Evolutionary conservation across 805 yeast species (phyloP).

Genomic region (Ogataea siamensis): DNA sequence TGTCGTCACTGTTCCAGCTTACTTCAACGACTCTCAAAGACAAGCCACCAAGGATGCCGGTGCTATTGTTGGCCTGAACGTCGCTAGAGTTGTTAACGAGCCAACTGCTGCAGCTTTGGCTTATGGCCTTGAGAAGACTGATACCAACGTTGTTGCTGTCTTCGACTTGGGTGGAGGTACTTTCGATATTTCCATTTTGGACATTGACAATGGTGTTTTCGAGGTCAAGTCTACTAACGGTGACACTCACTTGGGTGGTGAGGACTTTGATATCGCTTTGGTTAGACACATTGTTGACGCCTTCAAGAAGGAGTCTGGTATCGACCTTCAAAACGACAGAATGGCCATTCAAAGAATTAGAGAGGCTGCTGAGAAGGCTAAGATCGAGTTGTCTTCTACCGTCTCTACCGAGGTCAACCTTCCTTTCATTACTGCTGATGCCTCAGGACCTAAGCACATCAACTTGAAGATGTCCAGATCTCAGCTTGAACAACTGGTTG

Average conservation of each 20-base stretch:
- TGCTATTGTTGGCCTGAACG: conserved; percentile 92
- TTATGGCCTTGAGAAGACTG: conserved; percentile 83
- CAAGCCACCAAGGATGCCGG: conserved; percentile 97
- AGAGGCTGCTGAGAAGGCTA: conserved; percentile 76
- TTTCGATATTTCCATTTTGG: conserved; percentile 93
- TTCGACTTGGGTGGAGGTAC: conserved; percentile 99
- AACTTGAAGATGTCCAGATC: conserved; percentile 58
- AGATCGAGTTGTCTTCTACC: conserved; percentile 71
- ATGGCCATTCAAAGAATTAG: conserved; percentile 70
- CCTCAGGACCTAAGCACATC: conserved; percentile 55
- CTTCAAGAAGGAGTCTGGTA: conserved; percentile 54
- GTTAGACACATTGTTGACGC: conserved; percentile 69
- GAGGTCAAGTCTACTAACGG: conserved; percentile 98
- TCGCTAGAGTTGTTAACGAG: conserved; percentile 85
- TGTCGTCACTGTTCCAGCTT: conserved; percentile 88
- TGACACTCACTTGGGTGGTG: conserved; percentile 93
- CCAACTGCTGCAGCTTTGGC: conserved; percentile 95
- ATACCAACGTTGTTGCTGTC: conserved; percentile 70
- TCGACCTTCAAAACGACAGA: conserved; percentile 51
- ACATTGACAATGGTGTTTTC: conserved; percentile 96
- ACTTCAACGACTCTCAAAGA: conserved; percentile 88
- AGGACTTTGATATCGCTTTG: conserved; percentile 82
- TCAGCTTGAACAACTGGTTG: conserved; percentile 64
- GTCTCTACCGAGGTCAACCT: conserved; percentile 58
- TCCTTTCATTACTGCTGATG: conserved; percentile 62